Evolutionary conservation across 1,139 yeast genomes (phyloP).

Genomic region (Pichia sorboxylosa): DNA sequence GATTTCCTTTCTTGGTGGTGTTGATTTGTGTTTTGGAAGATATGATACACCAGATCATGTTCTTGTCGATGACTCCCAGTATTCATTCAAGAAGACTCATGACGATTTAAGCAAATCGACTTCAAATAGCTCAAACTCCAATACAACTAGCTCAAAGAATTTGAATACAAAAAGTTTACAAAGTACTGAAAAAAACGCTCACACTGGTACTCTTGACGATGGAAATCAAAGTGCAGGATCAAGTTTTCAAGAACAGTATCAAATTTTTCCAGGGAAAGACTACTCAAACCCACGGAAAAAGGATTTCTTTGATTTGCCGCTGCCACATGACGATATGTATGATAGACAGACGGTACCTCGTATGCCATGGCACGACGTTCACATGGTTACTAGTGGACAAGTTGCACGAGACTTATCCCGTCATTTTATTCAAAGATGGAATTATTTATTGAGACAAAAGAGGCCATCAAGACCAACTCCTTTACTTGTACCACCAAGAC

Average conservation of each 20-base stretch:
- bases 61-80: conserved; percentile 57
- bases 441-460: conserved; percentile 80
- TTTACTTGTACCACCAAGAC: conserved; percentile 83
- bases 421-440: conserved; percentile 97
- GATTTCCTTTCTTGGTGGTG: conserved; percentile 87
- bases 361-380: conserved; percentile 99
- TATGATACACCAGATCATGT: conserved; percentile 96
- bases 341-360: conserved; percentile 74
- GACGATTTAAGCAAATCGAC: background rate
- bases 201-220: background rate
- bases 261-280: conserved; percentile 92
- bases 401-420: conserved; percentile 87
- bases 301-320: conserved; percentile 71
- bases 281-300: conserved; percentile 90
- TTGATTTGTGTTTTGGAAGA: conserved; percentile 90
- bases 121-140: background rate
- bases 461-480: conserved; percentile 93
- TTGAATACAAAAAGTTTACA: background rate
- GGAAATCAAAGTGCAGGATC: no score
- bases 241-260: conserved; percentile 28
- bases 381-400: conserved; percentile 93
- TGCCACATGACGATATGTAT: conserved; percentile 87
- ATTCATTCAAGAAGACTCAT: conserved; percentile 26
- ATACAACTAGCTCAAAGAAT: background rate
- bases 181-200: background rate